A percentile compares a stretch with the other conserved stretches of the same genome.
phyloP scores from a whole-genome alignment of 306 rosid species.

The Vigna nakashimae region DNA sequence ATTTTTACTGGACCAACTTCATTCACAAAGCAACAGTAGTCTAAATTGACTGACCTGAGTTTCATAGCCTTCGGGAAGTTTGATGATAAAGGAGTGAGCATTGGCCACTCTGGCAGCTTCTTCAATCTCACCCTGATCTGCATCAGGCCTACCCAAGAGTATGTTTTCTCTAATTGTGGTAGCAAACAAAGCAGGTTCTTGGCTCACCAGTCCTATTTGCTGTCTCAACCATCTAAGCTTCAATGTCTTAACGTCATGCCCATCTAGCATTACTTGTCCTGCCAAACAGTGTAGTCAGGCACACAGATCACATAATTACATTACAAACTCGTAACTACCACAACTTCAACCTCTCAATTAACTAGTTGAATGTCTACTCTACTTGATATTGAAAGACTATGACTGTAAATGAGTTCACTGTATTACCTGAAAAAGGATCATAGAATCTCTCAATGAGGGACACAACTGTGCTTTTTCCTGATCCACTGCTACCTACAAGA shows the following conservation, averaged over 20 bases:
- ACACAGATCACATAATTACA: slow-evolving; percentile 2
- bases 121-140: slow-evolving; percentile 77
- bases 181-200: slow-evolving; percentile 93
- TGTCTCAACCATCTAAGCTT: slow-evolving; percentile 84
- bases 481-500: slow-evolving; percentile 92
- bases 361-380: neutral
- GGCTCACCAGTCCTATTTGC: slow-evolving; percentile 94
- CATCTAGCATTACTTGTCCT: slow-evolving; percentile 90
- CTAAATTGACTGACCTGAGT: slow-evolving; percentile 73
- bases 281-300: slow-evolving; percentile 6
- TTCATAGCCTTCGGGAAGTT: slow-evolving; percentile 84
- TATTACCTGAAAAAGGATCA: slow-evolving; percentile 79
- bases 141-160: slow-evolving; percentile 86
- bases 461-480: slow-evolving; percentile 92
- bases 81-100: slow-evolving; percentile 85
- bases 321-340: neutral
- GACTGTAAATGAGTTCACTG: neutral
- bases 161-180: slow-evolving; percentile 86
- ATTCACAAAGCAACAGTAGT: neutral
- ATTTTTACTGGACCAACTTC: slow-evolving; percentile 1
- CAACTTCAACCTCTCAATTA: slow-evolving; percentile 7
- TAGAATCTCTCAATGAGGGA: slow-evolving; percentile 93
- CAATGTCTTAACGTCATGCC: slow-evolving; percentile 78
- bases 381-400: neutral
- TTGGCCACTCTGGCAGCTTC: slow-evolving; percentile 94